phyloP scores from a whole-genome alignment of 345 rosid species.

The Angophora floribunda region DNA sequence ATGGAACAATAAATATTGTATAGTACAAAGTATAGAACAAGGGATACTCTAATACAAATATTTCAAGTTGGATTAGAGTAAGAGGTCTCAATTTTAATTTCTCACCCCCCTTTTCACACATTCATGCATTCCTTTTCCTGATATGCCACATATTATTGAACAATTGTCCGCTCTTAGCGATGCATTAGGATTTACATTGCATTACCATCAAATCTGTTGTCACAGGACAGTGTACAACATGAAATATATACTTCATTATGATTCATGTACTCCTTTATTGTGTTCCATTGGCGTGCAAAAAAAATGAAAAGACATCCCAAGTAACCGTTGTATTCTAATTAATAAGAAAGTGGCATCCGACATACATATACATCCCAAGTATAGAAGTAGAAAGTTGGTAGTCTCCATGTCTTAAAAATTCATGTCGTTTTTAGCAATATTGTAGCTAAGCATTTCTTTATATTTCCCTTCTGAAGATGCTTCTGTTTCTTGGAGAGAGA shows the following conservation, averaged over 20 bases:
- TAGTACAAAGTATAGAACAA: neutral
- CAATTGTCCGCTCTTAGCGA: neutral
- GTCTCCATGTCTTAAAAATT: neutral
- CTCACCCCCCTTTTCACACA: neutral
- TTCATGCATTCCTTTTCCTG: neutral
- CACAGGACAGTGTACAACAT: neutral
- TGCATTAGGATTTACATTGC: neutral
- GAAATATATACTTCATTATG: neutral
- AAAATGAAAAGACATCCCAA: neutral
- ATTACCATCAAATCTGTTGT: neutral
- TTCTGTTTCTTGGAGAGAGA: neutral
- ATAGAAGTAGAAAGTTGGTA: neutral
- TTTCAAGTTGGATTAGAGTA: neutral
- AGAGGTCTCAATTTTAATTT: neutral
- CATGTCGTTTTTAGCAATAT: neutral
- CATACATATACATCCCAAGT: neutral
- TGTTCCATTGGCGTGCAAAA: neutral
- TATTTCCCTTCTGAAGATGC: constrained; percentile 11
- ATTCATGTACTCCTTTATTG: neutral
- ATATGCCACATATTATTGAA: neutral
- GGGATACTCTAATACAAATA: neutral
- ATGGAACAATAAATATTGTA: neutral
- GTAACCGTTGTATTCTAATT: neutral
- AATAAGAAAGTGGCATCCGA: neutral
- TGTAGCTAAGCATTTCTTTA: neutral